Evolutionary conservation across 208 protist species (phyloP), one percentile per base, ranked within the genome.

Genomic region (Angomonas deanei): DNA sequence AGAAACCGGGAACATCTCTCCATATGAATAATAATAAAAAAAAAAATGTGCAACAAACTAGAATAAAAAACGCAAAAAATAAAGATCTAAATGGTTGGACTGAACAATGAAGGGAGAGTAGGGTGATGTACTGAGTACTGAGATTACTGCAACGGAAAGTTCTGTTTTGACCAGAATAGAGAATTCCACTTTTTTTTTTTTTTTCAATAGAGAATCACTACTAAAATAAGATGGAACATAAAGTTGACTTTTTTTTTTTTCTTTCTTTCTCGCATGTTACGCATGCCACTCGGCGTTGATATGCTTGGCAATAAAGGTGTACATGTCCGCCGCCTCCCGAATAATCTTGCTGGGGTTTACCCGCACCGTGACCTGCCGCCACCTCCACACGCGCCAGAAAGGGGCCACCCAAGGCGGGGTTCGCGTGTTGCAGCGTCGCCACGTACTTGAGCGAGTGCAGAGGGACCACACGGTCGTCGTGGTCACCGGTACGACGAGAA

Each of bases 401-500:
- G 10, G 88, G 88, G 0, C 83, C 83, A 10, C 84, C 78, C 13
- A 78, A 36, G 13, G 60, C 66, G 3, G 84, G 77, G 70, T 92
- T 89, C 21, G 64, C 56, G 80, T 98, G 87, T 80, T 98, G 97
- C 21, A 98, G 68, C 53, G 91, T 84, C 2, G 96, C 88, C 0
- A 94, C 61, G 61, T 94, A 98, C 79, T 98, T 98, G 55, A 96
- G 93, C 1, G 94, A 97, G 71, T 98, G 97, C 47, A 97, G 67
- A n/a, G 97, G 97, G 54, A 97, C 82, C 23, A 98, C 97, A 28
- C 97, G 79, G 70, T 99, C 97, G 66, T 99, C 97, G 77, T 98
- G 96, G 67, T 98, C 92, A 39, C 84, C 90, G 15, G 96, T 98
- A 92, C 72, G 0, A 98, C 76, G 2, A 98, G 70, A 32, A 97